These are phyloP conservation scores for Globisporangium rhizosaccharum DNA, from an alignment of 352 stramenopile species.

Conservation along the genomic window DNA sequence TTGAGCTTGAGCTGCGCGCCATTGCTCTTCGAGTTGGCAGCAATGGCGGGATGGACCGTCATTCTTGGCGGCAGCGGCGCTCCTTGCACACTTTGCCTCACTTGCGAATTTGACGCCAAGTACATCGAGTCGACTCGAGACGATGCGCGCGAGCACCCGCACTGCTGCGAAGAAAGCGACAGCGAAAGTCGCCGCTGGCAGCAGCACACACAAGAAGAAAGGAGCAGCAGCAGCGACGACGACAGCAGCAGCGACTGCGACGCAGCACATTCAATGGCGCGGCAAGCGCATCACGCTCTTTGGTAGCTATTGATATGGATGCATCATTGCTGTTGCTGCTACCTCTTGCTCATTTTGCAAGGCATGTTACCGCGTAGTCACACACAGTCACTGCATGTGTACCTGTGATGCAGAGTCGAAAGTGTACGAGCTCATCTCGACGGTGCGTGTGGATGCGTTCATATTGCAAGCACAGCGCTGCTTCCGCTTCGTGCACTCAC, in stretches of 20 bases:
- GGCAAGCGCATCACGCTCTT: slow-evolving; percentile 68
- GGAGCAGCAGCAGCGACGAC: slow-evolving; percentile 13
- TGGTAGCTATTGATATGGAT: slow-evolving; percentile 23
- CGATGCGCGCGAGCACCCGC: neutral
- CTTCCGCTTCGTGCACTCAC: neutral
- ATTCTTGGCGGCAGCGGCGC: too few relatives aligned
- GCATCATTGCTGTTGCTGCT: neutral
- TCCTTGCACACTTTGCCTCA: neutral
- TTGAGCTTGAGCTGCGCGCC: too few relatives aligned
- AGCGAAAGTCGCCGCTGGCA: slow-evolving; percentile 3
- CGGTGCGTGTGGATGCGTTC: slow-evolving; percentile 19
- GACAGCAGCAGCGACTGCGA: slow-evolving; percentile 18
- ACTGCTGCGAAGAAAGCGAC: neutral
- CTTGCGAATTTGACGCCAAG: neutral
- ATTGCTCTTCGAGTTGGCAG: too few relatives aligned
- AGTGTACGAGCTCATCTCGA: slow-evolving; percentile 79
- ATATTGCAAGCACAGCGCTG: neutral
- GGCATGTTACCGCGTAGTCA: neutral
- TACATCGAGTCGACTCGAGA: neutral
- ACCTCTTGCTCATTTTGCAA: neutral
- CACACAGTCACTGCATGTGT: neutral
- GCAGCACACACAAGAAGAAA: slow-evolving; percentile 16
- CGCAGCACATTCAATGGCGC: slow-evolving; percentile 61
- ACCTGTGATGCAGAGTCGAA: slow-evolving; percentile 41
- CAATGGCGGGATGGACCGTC: too few relatives aligned